These are phyloP conservation scores for Hanseniaspora pseudoguilliermondii DNA, from an alignment of 805 yeast species.

Conservation along the genomic window DNA sequence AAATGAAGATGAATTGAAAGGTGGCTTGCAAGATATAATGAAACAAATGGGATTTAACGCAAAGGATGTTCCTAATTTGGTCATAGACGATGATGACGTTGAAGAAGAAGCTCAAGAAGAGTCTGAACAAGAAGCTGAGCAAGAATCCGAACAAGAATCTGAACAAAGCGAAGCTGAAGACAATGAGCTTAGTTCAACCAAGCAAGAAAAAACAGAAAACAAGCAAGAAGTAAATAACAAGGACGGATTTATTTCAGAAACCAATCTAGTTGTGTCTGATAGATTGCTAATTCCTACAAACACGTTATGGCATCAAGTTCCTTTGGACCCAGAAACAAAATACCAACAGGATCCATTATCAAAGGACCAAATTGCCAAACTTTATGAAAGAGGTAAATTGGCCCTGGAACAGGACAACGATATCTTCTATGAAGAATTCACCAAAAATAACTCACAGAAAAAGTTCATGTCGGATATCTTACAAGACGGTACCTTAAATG, in stretches of 20 bases:
- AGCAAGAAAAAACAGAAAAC: constrained; percentile 18
- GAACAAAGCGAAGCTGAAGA: constrained; percentile 17
- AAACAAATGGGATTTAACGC: constrained; percentile 51
- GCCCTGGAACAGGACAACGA: constrained; percentile 60
- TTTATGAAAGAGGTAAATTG: constrained; percentile 53
- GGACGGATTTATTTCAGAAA: constrained; percentile 26
- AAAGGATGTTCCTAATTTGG: constrained; percentile 20
- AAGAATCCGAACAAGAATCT: constrained; percentile 19
- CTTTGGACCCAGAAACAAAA: constrained; percentile 28
- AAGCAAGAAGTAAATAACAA: constrained; percentile 20
- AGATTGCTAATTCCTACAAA: constrained; percentile 49
- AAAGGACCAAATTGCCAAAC: constrained; percentile 44
- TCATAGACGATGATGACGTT: constrained; percentile 21
- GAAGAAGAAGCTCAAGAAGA: constrained; percentile 22
- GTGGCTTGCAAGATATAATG: constrained; percentile 52
- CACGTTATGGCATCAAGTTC: constrained; percentile 65
- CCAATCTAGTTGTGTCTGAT: constrained; percentile 37
- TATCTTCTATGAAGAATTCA: constrained; percentile 56
- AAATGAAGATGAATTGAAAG: constrained; percentile 31
- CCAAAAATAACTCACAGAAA: constrained; percentile 65
- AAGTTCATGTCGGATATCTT: constrained; percentile 81
- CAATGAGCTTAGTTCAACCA: constrained; percentile 16
- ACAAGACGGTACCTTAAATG: constrained; percentile 83
- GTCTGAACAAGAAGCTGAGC: constrained; percentile 18
- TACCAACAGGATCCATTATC: constrained; percentile 22